Conservation (phyloP, 257 asterid species). For the Rhazya stricta region DNA sequence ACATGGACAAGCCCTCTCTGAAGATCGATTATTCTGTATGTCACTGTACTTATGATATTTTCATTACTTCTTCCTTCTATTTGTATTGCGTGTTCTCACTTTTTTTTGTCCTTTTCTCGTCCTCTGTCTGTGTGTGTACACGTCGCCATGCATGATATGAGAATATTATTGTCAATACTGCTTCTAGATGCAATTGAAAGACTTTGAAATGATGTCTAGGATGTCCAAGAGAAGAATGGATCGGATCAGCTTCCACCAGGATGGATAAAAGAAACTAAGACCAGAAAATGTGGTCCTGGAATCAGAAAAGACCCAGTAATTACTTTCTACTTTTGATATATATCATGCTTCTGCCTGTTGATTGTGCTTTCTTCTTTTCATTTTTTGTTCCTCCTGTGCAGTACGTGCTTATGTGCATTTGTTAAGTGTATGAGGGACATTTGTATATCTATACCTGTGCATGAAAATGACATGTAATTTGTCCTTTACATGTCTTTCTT, state of each 20-base stretch:
- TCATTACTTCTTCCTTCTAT: background rate
- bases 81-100: background rate
- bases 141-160: background rate
- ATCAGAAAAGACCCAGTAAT: conserved; percentile 54
- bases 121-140: background rate
- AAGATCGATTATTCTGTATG: conserved; percentile 15
- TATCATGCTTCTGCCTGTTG: background rate
- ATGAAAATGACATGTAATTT: background rate
- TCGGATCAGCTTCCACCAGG: conserved; percentile 61
- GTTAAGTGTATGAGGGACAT: background rate
- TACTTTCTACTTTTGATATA: background rate
- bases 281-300: conserved; percentile 34
- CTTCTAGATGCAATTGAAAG: background rate
- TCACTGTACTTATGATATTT: background rate
- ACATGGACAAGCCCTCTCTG: conserved; percentile 1
- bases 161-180: background rate
- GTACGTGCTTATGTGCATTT: background rate
- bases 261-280: conserved; percentile 57
- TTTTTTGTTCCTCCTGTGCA: background rate
- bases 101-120: background rate
- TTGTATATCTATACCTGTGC: background rate
- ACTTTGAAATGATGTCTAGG: conserved; percentile 16
- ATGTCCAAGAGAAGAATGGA: conserved; percentile 17
- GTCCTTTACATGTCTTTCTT: background rate
- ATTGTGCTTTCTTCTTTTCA: background rate